These are phyloP conservation scores for Adansonia rubrostipa DNA, from an alignment of 441 rosid genomes.

Conservation along the genomic window DNA sequence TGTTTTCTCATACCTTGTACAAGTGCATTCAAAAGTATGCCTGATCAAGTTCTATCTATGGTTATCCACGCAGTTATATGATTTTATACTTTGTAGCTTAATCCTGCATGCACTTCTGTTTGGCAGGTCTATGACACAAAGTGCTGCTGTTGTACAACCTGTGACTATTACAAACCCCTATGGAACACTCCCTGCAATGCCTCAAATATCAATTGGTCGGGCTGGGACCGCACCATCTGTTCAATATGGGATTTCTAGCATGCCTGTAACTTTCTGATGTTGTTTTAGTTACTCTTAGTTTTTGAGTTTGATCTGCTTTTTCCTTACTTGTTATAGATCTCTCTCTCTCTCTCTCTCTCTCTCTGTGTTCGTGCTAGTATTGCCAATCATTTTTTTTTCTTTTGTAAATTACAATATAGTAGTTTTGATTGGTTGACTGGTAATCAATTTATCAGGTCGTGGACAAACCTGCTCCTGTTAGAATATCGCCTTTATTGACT, in stretches of 20 bases:
- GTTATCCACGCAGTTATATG: neutral
- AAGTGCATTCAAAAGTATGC: slow-evolving; percentile 18
- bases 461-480: slow-evolving; percentile 80
- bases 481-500: slow-evolving; percentile 83
- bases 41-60: neutral
- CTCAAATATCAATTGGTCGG: slow-evolving; percentile 84
- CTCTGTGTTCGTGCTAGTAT: neutral
- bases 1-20: neutral
- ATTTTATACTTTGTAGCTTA: slow-evolving; percentile 7
- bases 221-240: slow-evolving; percentile 79
- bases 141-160: slow-evolving; percentile 58
- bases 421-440: neutral
- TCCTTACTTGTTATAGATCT: slow-evolving; percentile 1
- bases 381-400: neutral
- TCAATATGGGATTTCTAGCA: slow-evolving; percentile 94
- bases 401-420: neutral
- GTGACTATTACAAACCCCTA: slow-evolving; percentile 72
- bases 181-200: slow-evolving; percentile 93
- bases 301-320: neutral
- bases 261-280: slow-evolving; percentile 68
- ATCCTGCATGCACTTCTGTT: slow-evolving; percentile 16
- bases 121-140: slow-evolving; percentile 58
- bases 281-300: neutral
- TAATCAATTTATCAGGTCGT: slow-evolving; percentile 54
- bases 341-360: neutral